phyloP scores from a whole-genome alignment of 345 rosid genomes.

The Eucalyptus urophylla region DNA sequence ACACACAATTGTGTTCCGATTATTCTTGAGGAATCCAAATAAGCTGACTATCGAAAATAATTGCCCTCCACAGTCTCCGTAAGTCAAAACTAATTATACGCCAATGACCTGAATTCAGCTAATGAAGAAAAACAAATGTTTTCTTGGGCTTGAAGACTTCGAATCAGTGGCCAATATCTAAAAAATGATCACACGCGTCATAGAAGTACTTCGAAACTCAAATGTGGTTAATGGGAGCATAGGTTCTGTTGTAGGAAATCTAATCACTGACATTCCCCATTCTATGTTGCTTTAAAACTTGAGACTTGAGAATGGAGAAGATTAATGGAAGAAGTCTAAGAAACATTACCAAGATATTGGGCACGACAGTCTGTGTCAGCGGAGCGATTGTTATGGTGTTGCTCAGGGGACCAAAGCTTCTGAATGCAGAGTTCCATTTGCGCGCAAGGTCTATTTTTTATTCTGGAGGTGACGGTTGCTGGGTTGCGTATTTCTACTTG shows the following conservation, averaged over 20 bases:
- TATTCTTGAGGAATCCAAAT: not conserved
- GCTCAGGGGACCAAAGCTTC: constrained; percentile 59
- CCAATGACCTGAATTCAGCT: not conserved
- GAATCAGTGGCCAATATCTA: not conserved
- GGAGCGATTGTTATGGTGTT: constrained; percentile 61
- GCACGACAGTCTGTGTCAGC: constrained; percentile 37
- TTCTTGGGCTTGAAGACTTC: not conserved
- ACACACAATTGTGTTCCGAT: not conserved
- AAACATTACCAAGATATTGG: constrained; percentile 49
- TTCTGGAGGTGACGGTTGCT: constrained; percentile 19
- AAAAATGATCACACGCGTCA: not conserved
- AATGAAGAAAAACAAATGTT: not conserved
- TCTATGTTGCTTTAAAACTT: not conserved
- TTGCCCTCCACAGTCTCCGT: not conserved
- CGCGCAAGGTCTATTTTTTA: constrained; percentile 1
- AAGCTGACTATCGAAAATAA: not conserved
- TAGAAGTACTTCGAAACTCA: not conserved
- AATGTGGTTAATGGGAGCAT: not conserved
- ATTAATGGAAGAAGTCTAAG: constrained; percentile 30
- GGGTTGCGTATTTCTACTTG: constrained; percentile 47
- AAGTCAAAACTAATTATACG: not conserved
- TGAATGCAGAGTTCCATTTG: constrained; percentile 15
- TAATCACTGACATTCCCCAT: not conserved
- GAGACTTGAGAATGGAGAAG: constrained; percentile 54
- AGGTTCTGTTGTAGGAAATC: not conserved